Conservation (phyloP, 306 rosid genomes). For the Senna tora region DNA sequence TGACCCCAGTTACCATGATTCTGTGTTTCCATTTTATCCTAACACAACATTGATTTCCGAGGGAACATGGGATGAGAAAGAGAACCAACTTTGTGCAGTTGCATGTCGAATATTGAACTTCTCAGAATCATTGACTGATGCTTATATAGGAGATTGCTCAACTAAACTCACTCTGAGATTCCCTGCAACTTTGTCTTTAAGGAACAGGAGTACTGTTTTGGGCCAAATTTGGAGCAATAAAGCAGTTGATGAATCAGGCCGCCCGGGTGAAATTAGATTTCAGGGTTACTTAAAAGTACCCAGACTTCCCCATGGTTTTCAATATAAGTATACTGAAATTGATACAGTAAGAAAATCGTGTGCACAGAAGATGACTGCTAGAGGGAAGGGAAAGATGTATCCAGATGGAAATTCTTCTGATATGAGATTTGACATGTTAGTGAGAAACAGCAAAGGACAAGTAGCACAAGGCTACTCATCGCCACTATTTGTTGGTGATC, state of each 20-base stretch:
- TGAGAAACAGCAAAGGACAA: slow-evolving; percentile 63
- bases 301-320: slow-evolving; percentile 40
- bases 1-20: slow-evolving; percentile 32
- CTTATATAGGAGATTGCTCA: slow-evolving; percentile 71
- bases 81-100: slow-evolving; percentile 56
- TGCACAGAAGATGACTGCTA: slow-evolving; percentile 44
- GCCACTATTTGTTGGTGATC: slow-evolving; percentile 63
- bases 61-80: slow-evolving; percentile 82
- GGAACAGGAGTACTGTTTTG: slow-evolving; percentile 56
- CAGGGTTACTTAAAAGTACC: slow-evolving; percentile 41
- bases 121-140: slow-evolving; percentile 46
- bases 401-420: slow-evolving; percentile 72
- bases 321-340: slow-evolving; percentile 64
- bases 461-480: slow-evolving; percentile 64
- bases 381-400: slow-evolving; percentile 54
- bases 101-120: slow-evolving; percentile 71
- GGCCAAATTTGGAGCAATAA: slow-evolving; percentile 75
- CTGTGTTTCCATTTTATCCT: slow-evolving; percentile 56
- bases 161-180: slow-evolving; percentile 57
- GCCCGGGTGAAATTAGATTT: slow-evolving; percentile 60
- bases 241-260: slow-evolving; percentile 51
- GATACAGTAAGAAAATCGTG: slow-evolving; percentile 50
- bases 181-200: slow-evolving; percentile 59
- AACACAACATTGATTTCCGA: slow-evolving; percentile 61
- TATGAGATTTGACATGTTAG: slow-evolving; percentile 62